A percentile compares a stretch with the other conserved stretches of the same genome.
Conservation (phyloP, 2,329 filamentous ascomycete species). For the Phyllosticta citrichinensis region DNA sequence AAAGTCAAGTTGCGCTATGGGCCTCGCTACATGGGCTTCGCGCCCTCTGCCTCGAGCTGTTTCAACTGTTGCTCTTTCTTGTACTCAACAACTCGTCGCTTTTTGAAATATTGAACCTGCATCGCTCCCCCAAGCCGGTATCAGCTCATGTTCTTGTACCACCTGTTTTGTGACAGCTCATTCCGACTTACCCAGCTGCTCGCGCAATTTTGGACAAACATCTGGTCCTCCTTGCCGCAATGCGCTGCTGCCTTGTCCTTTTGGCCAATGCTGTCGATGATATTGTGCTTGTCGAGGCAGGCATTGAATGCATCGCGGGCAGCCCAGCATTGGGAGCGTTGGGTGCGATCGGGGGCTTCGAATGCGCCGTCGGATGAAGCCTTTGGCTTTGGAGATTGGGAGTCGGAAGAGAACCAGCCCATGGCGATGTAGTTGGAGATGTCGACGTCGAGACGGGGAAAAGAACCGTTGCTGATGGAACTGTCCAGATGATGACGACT, state of each 20-base stretch:
- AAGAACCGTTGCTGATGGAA: background rate
- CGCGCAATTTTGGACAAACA: conserved; percentile 79
- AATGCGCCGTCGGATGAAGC: conserved; percentile 43
- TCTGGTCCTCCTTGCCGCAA: conserved; percentile 50
- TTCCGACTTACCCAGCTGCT: conserved; percentile 67
- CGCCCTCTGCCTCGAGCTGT: conserved; percentile 59
- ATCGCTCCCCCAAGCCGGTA: background rate
- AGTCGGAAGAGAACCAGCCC: conserved; percentile 43
- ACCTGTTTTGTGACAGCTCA: conserved; percentile 2
- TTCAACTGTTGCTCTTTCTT: conserved; percentile 74
- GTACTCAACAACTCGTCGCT: conserved; percentile 84
- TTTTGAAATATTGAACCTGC: conserved; percentile 95
- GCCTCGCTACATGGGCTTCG: conserved; percentile 43
- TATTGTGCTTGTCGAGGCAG: conserved; percentile 73
- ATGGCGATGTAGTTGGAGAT: conserved; percentile 27
- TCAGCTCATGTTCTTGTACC: background rate
- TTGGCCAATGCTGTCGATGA: conserved; percentile 61
- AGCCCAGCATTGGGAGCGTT: conserved; percentile 80
- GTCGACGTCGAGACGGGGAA: background rate
- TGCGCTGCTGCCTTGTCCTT: conserved; percentile 41
- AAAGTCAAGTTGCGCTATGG: background rate
- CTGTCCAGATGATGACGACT: background rate
- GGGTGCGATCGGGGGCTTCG: conserved; percentile 74
- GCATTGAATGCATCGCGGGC: conserved; percentile 78
- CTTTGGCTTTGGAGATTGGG: conserved; percentile 25